Evolutionary conservation across 495 filamentous ascomycete genomes (phyloP), one percentile per base, ranked within the genome.

Genomic region (Choiromyces venosus): DNA sequence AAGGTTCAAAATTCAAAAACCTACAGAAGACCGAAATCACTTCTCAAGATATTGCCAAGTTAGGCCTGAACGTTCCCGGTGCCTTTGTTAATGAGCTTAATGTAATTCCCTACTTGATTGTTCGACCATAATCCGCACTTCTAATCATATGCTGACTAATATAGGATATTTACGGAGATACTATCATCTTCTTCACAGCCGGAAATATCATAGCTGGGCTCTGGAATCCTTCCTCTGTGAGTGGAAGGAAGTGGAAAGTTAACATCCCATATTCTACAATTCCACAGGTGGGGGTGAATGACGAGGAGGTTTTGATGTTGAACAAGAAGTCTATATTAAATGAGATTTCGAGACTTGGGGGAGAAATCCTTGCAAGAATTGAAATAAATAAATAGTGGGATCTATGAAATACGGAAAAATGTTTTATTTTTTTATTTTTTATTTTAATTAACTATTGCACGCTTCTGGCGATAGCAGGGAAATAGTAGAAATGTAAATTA

Each of bases 271-370:
- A 74, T 65, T 82, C 79, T 9, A 82, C 74, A 67, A 65, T 70
- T 67, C 79, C 77, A 37, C 39, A 71, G 38, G 18, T 40, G 25
- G 61, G 65, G 52, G 67, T 29, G 9, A 69, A 67, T 29, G 37
- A 42, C 29, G 67, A 79, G 33, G 65, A 74, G 19, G 76, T 71
- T 65, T 61, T 61, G 12, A 12, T 67, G 3, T 85, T 96, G 37
- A 96, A 98, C 74, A 89, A 86, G 75, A 82, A 84, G 52, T 91
- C 87, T 2, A 91, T 96, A 12, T 78, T 97, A 71, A 88, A 89
- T 19, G 96, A 98, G 83, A 96, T 99, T 81, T 86, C 85, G 35
- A 85, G 89, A 73, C 81, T 92, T 42, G 91, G 89, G 18, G 88
- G 86, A 9, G 88, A 90, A 69, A 69, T 92, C 76, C 81, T 92